These are phyloP conservation scores for Phoma sp. DNA, from an alignment of 2,329 filamentous ascomycete genomes.

Conservation along the genomic window DNA sequence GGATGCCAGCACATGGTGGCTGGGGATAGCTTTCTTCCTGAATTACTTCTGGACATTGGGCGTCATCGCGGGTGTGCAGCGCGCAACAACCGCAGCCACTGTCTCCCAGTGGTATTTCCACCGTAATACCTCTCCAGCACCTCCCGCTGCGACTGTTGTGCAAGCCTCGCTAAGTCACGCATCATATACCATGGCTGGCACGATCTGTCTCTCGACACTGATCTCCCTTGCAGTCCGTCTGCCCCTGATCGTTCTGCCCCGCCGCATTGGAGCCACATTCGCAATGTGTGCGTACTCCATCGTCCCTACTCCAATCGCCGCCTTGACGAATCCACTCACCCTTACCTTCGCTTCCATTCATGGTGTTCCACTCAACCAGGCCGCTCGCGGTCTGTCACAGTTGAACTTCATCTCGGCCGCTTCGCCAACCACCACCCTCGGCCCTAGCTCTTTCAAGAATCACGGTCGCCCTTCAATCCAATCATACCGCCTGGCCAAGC, in stretches of 20 bases:
- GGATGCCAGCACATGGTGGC: conserved; percentile 89
- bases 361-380: conserved; percentile 77
- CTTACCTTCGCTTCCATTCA: conserved; percentile 95
- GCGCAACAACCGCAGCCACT: conserved; percentile 89
- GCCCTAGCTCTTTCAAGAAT: conserved; percentile 48
- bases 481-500: conserved; percentile 87
- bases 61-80: conserved; percentile 85
- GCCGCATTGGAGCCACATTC: conserved; percentile 71
- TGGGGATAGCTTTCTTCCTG: conserved; percentile 88
- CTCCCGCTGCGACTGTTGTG: conserved; percentile 81
- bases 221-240: conserved; percentile 80
- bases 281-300: conserved; percentile 78
- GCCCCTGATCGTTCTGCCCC: conserved; percentile 82
- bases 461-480: conserved; percentile 64
- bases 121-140: conserved; percentile 77
- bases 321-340: conserved; percentile 87
- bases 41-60: conserved; percentile 96
- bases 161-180: conserved; percentile 82
- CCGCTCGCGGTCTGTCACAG: conserved; percentile 79
- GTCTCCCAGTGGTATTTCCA: conserved; percentile 99
- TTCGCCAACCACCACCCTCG: conserved; percentile 72
- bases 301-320: conserved; percentile 82
- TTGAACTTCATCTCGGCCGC: conserved; percentile 79
- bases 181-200: conserved; percentile 85
- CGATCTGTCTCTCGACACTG: conserved; percentile 86